Percentiles rank a stretch among this genome's conserved stretches.
These are phyloP conservation scores for Albophoma yamanashiensis DNA, from an alignment of 2,329 filamentous ascomycete species.

Conservation along the genomic window DNA sequence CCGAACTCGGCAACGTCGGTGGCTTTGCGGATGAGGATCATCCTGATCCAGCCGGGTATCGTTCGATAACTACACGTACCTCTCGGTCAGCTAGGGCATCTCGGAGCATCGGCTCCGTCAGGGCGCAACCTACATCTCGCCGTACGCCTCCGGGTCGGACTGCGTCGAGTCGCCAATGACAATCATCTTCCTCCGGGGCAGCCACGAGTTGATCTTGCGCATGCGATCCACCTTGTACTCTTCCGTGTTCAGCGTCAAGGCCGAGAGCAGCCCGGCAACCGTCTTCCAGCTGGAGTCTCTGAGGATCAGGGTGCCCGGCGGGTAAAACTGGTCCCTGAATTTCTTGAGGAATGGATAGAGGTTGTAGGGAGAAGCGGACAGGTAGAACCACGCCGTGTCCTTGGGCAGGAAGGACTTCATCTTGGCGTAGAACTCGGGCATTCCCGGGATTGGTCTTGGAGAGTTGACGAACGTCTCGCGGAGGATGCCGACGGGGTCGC, in stretches of 20 bases:
- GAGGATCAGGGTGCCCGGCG: constrained; percentile 69
- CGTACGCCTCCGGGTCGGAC: constrained; percentile 83
- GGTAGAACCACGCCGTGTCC: constrained; percentile 76
- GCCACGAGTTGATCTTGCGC: constrained; percentile 64
- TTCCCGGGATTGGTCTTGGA: constrained; percentile 61
- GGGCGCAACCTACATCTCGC: constrained; percentile 49
- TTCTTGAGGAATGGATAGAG: constrained; percentile 75
- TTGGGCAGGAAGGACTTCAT: constrained; percentile 43
- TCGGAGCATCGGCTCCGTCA: neutral
- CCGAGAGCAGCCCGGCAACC: constrained; percentile 65
- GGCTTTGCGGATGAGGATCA: constrained; percentile 80
- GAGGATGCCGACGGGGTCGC: constrained; percentile 69
- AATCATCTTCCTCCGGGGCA: constrained; percentile 70
- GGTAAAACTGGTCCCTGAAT: constrained; percentile 64
- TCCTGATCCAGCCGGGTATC: constrained; percentile 65
- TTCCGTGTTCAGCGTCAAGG: constrained; percentile 69
- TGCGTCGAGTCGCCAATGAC: constrained; percentile 88
- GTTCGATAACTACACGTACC: constrained; percentile 38
- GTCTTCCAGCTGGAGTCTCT: constrained; percentile 83
- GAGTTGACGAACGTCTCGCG: constrained; percentile 72
- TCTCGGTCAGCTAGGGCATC: constrained; percentile 6
- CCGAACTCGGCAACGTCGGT: constrained; percentile 58
- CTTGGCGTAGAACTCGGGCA: constrained; percentile 72
- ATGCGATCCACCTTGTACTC: constrained; percentile 80
- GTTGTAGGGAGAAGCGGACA: constrained; percentile 90